Percentiles rank a stretch among this genome's conserved stretches.
Evolutionary conservation across 305 asterid species (phyloP).

Genomic region (Fraxinus floribunda): DNA sequence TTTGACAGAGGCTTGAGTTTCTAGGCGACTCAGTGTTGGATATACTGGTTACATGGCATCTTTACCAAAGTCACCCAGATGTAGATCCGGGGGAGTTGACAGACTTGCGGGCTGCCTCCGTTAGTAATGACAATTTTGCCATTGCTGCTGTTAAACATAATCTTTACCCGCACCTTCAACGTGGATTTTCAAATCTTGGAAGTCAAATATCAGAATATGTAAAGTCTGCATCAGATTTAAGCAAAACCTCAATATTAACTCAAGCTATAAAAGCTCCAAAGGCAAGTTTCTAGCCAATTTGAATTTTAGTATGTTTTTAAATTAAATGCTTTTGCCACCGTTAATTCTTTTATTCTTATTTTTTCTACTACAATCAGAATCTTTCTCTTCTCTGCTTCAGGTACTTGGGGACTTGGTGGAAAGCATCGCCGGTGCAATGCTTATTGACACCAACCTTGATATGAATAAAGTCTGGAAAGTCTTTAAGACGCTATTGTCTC

Average conservation of each 20-base stretch:
- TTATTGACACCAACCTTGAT: constrained; percentile 72
- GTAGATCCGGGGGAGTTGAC: constrained; percentile 93
- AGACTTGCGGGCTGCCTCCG: constrained; percentile 91
- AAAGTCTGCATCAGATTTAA: constrained; percentile 45
- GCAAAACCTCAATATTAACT: constrained; percentile 33
- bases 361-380: background rate
- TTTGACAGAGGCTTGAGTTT: constrained; percentile 86
- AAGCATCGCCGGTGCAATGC: constrained; percentile 89
- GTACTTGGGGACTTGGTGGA: constrained; percentile 95
- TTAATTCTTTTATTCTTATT: background rate
- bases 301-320: background rate
- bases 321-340: background rate
- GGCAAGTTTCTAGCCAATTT: constrained; percentile 37
- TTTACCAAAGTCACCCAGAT: constrained; percentile 63
- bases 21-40: constrained; percentile 96
- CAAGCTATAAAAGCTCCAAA: constrained; percentile 75
- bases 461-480: constrained; percentile 79
- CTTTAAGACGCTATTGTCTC: constrained; percentile 70
- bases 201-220: constrained; percentile 57
- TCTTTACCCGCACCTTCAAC: constrained; percentile 77
- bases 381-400: constrained; percentile 32
- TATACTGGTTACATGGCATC: constrained; percentile 72
- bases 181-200: constrained; percentile 48
- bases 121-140: constrained; percentile 83
- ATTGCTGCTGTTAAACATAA: constrained; percentile 64